Percentiles rank a stretch among this genome's conserved stretches.
phyloP scores from a whole-genome alignment of 2,329 filamentous ascomycete species.

The Hypoxylon sp. region DNA sequence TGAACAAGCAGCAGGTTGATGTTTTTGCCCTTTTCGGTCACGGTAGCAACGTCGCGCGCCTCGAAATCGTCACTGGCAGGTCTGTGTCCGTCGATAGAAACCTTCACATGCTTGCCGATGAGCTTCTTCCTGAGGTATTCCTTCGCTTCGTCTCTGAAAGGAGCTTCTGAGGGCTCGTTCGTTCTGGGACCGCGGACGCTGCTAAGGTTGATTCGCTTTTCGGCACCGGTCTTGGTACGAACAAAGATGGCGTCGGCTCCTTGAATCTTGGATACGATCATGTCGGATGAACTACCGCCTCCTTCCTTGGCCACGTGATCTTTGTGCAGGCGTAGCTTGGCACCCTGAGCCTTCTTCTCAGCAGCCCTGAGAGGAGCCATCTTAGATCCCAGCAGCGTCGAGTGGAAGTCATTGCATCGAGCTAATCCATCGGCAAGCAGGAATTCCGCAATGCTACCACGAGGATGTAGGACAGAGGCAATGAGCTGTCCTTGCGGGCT shows the following conservation, averaged over 20 bases:
- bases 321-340: constrained; percentile 83
- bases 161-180: constrained; percentile 85
- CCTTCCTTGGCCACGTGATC: constrained; percentile 78
- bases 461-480: constrained; percentile 85
- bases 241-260: constrained; percentile 91
- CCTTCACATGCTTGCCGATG: constrained; percentile 94
- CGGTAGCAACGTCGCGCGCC: constrained; percentile 92
- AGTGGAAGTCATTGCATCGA: constrained; percentile 95
- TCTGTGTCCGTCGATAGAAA: constrained; percentile 90
- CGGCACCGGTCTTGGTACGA: constrained; percentile 83
- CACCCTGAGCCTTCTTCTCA: constrained; percentile 84
- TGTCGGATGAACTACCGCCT: constrained; percentile 76
- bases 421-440: constrained; percentile 90
- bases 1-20: constrained; percentile 87
- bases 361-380: constrained; percentile 89
- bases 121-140: constrained; percentile 93
- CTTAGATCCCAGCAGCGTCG: constrained; percentile 86
- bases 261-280: constrained; percentile 84
- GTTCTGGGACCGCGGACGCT: constrained; percentile 94
- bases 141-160: constrained; percentile 93
- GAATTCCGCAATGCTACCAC: constrained; percentile 92
- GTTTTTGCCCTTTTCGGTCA: constrained; percentile 87
- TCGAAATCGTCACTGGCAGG: constrained; percentile 91
- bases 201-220: constrained; percentile 92
- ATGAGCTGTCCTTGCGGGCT: constrained; percentile 94